Conservation (phyloP, 345 rosid genomes). For the Salix brachista region DNA sequence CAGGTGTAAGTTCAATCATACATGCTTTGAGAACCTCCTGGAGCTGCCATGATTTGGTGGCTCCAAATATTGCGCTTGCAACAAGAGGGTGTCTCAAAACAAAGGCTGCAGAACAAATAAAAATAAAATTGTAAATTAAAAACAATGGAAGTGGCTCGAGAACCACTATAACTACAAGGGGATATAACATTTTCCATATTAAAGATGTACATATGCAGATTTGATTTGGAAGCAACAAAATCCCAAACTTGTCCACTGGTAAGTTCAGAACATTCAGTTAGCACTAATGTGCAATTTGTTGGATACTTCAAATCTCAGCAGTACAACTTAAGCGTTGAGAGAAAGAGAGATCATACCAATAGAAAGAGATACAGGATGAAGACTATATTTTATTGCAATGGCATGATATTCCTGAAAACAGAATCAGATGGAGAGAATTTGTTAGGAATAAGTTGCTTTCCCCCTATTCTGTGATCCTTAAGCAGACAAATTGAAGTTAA, state of each 20-base stretch:
- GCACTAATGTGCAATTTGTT: background rate
- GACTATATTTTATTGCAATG: conserved; percentile 37
- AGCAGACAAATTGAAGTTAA: background rate
- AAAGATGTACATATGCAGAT: background rate
- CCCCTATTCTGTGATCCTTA: background rate
- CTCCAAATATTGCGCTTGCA: conserved; percentile 49
- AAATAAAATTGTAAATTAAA: too few relatives aligned
- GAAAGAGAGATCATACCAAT: conserved; percentile 32
- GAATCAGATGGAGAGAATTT: background rate
- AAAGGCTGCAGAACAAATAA: too few relatives aligned
- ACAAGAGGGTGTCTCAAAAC: conserved; percentile 23
- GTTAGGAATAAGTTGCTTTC: background rate
- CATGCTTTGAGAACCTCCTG: conserved; percentile 37
- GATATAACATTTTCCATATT: background rate
- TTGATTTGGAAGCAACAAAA: background rate
- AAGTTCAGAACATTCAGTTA: background rate
- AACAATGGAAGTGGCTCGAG: background rate
- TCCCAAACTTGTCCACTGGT: background rate
- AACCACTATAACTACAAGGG: background rate
- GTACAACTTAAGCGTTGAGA: background rate
- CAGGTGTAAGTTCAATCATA: conserved; percentile 35
- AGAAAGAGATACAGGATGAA: conserved; percentile 52
- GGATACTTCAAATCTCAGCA: too few relatives aligned
- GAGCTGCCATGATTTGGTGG: conserved; percentile 49
- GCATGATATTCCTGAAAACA: conserved; percentile 40